Base-by-base conservation (phyloP, 148 eudicot species). In the Silene uniflora region DNA sequence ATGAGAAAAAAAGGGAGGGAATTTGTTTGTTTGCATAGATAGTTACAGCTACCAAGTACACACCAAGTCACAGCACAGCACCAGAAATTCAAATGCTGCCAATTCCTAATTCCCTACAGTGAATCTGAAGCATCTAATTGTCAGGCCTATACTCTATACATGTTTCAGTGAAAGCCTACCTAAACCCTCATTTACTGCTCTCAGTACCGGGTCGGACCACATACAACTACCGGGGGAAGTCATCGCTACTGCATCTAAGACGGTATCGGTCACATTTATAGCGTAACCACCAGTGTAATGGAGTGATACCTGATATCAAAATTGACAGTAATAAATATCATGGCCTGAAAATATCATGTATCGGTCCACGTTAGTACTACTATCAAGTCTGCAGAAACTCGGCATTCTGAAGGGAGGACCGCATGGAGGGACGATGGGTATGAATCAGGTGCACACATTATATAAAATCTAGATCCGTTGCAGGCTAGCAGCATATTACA, bases 91-190 rank as follows among this genome's bases (percentile, higher is more conserved):
- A 44, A 44, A 68, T 68, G 56, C 27, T 68, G 72, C 55, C 72
- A 68, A 68, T n/a, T 42, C 21, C 56, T 42, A 18, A 7, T n/a
- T 68, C 22, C 72, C 56, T 42, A n/a, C 55, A 68, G 72, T 44
- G 22, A 68, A n/a, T 42, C 72, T 68, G 72, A 18, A 42, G 72
- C 72, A 68, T 68, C 55, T 22, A 68, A 19, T 8, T 68, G 72
- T 68, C 72, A 68, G 72, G 24, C 55, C 56, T 68, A 68, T 42
- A 54, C 12, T 19, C 55, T 42, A 68, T 68, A 42, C 72, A 68
- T 44, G 24, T 42, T 68, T 68, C 72, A 39, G 72, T 68, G 72
- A 42, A 68, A 68, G 72, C 23, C 10, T 68, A 68, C 72, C 56
- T 44, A 68, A n/a, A 42, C 18, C 23, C 27, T 68, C 72, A 68